Evolutionary conservation across 1,284 basidiomycete genomes (phyloP).

Genomic region (Exsudoporus floridanus): DNA sequence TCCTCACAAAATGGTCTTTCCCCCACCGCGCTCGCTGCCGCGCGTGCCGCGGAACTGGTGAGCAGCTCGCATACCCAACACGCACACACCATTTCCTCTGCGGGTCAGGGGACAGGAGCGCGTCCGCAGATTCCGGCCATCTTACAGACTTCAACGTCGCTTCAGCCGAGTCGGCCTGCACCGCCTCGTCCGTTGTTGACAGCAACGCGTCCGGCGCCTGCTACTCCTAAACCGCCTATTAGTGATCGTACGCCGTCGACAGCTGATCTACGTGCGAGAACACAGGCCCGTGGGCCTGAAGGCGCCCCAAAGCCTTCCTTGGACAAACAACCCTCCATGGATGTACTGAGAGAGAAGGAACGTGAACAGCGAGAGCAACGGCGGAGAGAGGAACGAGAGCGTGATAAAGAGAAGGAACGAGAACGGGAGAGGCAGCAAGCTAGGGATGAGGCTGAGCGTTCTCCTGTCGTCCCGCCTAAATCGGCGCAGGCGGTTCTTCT

Average conservation of each 20-base stretch:
- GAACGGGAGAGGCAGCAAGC: slow-evolving; percentile 32
- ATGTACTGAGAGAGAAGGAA: slow-evolving; percentile 31
- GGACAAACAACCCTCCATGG: slow-evolving; percentile 35
- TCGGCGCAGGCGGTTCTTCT: slow-evolving; percentile 51
- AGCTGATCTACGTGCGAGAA: slow-evolving; percentile 60
- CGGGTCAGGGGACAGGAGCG: slow-evolving; percentile 11
- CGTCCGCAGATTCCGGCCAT: slow-evolving; percentile 37
- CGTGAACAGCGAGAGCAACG: slow-evolving; percentile 36
- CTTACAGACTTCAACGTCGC: slow-evolving; percentile 23
- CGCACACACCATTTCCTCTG: slow-evolving; percentile 40
- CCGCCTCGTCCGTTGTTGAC: slow-evolving; percentile 52
- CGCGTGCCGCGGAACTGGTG: slow-evolving; percentile 62
- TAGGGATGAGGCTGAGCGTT: slow-evolving; percentile 37
- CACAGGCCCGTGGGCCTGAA: slow-evolving; percentile 51
- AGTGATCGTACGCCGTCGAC: slow-evolving; percentile 58
- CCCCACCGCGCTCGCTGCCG: slow-evolving; percentile 46
- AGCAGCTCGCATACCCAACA: slow-evolving; percentile 56
- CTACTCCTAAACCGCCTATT: slow-evolving; percentile 45
- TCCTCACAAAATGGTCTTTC: slow-evolving; percentile 40
- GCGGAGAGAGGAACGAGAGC: slow-evolving; percentile 31
- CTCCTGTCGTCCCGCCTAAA: slow-evolving; percentile 50
- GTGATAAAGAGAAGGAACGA: slow-evolving; percentile 33
- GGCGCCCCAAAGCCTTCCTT: slow-evolving; percentile 35
- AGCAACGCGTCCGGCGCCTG: slow-evolving; percentile 48
- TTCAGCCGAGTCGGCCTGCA: slow-evolving; percentile 53